Percentiles rank a stretch among this genome's conserved stretches.
These are phyloP conservation scores for Atalantia buxifolia DNA, from an alignment of 345 rosid species.

Conservation along the genomic window DNA sequence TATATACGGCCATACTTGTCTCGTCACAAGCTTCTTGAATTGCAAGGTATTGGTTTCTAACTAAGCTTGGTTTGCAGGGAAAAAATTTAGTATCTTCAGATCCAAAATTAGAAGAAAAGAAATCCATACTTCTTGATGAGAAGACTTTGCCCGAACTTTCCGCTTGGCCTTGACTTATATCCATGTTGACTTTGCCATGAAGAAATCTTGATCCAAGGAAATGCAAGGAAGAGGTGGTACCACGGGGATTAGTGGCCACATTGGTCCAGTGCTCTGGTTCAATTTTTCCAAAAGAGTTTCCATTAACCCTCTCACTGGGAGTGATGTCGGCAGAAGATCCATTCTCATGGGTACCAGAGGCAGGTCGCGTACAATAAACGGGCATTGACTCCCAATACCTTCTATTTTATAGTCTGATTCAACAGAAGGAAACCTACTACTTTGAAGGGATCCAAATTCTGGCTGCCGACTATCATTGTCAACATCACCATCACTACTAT, in stretches of 20 bases:
- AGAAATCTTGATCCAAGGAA: constrained; percentile 21
- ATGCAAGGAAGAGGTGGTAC: constrained; percentile 20
- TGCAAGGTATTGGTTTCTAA: constrained; percentile 50
- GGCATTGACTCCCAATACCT: constrained; percentile 53
- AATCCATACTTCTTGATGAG: constrained; percentile 8
- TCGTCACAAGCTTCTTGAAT: constrained; percentile 79
- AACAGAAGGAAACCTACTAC: constrained; percentile 20
- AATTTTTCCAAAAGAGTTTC: neutral
- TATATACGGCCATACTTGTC: constrained; percentile 62
- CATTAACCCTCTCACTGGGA: neutral
- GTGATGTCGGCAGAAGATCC: constrained; percentile 15
- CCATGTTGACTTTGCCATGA: constrained; percentile 11
- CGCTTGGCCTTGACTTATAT: constrained; percentile 12
- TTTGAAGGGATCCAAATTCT: constrained; percentile 15
- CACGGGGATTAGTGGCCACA: constrained; percentile 21
- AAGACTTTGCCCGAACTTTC: constrained; percentile 14
- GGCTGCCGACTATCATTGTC: constrained; percentile 20
- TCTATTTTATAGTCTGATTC: constrained; percentile 41
- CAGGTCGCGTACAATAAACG: constrained; percentile 9
- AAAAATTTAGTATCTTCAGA: constrained; percentile 20
- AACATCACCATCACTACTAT: constrained; percentile 13
- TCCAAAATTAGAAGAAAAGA: constrained; percentile 19
- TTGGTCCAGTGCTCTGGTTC: constrained; percentile 18
- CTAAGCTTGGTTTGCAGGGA: constrained; percentile 21
- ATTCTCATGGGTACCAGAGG: constrained; percentile 14